These are phyloP conservation scores for Ganoderma resinaceum DNA, from an alignment of 1,284 basidiomycete species.

Conservation along the genomic window DNA sequence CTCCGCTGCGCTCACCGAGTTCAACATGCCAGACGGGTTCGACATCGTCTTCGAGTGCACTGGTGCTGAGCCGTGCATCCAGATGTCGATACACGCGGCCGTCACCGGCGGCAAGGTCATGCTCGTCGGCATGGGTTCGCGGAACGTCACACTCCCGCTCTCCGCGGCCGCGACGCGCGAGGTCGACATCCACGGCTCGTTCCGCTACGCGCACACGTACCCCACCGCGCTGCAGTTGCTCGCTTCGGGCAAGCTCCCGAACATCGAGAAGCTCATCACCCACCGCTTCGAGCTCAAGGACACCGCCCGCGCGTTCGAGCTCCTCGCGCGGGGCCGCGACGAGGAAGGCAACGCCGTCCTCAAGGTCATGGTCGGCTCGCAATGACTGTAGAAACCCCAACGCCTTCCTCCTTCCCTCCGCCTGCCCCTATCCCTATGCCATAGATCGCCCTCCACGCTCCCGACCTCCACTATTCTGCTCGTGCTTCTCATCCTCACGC, in stretches of 20 bases:
- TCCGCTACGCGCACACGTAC: slow-evolving; percentile 91
- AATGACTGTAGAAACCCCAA: slow-evolving; percentile 24
- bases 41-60: slow-evolving; percentile 96
- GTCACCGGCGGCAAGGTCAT: slow-evolving; percentile 87
- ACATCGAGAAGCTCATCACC: slow-evolving; percentile 81
- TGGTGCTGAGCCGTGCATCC: slow-evolving; percentile 90
- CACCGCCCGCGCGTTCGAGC: slow-evolving; percentile 79
- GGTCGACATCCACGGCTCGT: slow-evolving; percentile 93
- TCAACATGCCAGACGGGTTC: slow-evolving; percentile 79
- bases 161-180: slow-evolving; percentile 86
- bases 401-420: not conserved
- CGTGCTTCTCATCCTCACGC: not conserved
- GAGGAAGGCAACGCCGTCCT: slow-evolving; percentile 82
- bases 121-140: slow-evolving; percentile 95
- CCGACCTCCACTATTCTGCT: not conserved
- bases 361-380: slow-evolving; percentile 79
- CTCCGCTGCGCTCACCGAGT: slow-evolving; percentile 59
- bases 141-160: slow-evolving; percentile 84
- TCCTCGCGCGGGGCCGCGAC: slow-evolving; percentile 78
- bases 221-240: slow-evolving; percentile 84
- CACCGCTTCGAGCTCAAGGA: slow-evolving; percentile 78
- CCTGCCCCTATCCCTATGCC: slow-evolving; percentile 2
- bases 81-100: slow-evolving; percentile 86
- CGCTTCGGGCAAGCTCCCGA: slow-evolving; percentile 63
- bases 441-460: slow-evolving; percentile 12